Conservation (phyloP, 768 basidiomycete species). For the Podaxis sp. region DNA sequence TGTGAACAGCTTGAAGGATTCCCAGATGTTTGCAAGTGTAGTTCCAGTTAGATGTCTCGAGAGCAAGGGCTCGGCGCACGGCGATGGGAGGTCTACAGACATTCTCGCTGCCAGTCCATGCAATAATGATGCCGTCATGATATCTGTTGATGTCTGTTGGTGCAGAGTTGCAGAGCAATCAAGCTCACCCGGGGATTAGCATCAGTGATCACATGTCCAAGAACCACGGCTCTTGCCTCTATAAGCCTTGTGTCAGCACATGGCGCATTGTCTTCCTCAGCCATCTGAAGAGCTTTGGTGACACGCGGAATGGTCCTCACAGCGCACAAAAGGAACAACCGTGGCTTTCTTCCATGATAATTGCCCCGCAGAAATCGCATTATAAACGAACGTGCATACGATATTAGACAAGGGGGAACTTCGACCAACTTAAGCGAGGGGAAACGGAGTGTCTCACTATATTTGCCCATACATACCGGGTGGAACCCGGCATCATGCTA, state of each 20-base stretch:
- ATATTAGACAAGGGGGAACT: not conserved
- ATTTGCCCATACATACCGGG: conserved; percentile 2
- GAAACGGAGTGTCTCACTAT: conserved; percentile 6
- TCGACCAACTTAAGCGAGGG: not conserved
- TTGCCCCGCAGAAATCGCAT: not conserved
- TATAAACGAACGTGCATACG: conserved; percentile 12
- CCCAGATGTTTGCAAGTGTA: too few species aligned
- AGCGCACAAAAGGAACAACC: not conserved
- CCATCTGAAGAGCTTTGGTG: not conserved
- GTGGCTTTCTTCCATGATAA: not conserved
- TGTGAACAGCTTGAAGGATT: too few species aligned
- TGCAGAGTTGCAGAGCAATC: not conserved
- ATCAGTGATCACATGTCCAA: not conserved
- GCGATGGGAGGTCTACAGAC: too few species aligned
- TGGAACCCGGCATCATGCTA: conserved; percentile 3
- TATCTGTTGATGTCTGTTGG: too few species aligned
- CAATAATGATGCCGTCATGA: too few species aligned
- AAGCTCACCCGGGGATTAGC: not conserved
- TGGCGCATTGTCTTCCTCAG: not conserved
- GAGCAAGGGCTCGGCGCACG: too few species aligned
- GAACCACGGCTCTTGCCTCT: not conserved
- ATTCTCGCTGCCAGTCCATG: too few species aligned
- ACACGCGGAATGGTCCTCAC: not conserved
- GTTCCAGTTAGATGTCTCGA: too few species aligned
- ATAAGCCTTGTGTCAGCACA: not conserved